phyloP scores from a whole-genome alignment of 306 rosid species.

The Inga leiocalycina region DNA sequence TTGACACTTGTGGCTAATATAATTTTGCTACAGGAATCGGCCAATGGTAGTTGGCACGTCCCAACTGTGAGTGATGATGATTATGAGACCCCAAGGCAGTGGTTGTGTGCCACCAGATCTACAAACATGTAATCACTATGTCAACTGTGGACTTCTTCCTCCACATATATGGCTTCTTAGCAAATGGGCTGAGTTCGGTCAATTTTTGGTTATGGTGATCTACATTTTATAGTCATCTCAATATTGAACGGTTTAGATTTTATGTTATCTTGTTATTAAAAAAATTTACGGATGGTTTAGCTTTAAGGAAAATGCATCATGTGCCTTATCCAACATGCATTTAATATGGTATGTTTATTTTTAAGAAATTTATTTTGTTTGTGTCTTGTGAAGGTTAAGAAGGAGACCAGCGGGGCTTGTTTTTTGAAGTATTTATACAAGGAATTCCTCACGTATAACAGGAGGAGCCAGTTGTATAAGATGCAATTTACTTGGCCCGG shows the following conservation, averaged over 20 bases:
- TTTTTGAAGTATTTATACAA: no score
- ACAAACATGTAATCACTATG: slow-evolving; percentile 14
- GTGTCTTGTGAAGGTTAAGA: no score
- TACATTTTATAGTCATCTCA: not conserved
- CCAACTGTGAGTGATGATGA: slow-evolving; percentile 75
- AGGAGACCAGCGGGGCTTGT: no score
- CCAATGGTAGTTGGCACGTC: slow-evolving; percentile 78
- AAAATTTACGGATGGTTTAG: no score
- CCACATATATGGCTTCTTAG: slow-evolving; percentile 14
- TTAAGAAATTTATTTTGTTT: no score
- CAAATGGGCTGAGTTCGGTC: not conserved
- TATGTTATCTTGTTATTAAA: no score
- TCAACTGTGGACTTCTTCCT: slow-evolving; percentile 32
- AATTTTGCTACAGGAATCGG: slow-evolving; percentile 65
- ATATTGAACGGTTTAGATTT: not conserved
- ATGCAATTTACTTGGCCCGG: no score
- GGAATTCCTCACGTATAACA: no score
- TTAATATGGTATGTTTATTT: no score
- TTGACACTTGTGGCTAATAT: slow-evolving; percentile 11
- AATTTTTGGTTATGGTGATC: not conserved
- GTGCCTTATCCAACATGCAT: no score
- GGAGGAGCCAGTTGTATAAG: no score
- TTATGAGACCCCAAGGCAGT: slow-evolving; percentile 70
- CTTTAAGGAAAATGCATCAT: no score
- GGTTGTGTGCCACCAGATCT: slow-evolving; percentile 84